Evolutionary conservation across 371 early-diverging fungal genomes (phyloP).

Genomic region (Apophysomyces trapeziformis): DNA sequence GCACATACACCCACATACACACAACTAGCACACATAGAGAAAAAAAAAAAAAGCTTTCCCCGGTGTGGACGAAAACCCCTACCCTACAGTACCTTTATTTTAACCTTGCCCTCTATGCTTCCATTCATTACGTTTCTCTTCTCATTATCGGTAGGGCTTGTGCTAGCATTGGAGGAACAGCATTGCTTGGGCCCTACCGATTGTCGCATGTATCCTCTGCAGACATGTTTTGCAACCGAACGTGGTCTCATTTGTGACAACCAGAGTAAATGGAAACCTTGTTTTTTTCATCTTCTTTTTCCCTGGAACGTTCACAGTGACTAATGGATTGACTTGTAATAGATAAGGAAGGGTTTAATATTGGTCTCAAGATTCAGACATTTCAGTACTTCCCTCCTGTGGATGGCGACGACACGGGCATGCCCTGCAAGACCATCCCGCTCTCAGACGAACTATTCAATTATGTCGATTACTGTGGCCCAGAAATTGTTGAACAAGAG

Average conservation of each 20-base stretch:
- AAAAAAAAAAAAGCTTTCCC: too few species aligned
- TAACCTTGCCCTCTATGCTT: too few species aligned
- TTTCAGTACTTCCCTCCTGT: slow-evolving; percentile 35
- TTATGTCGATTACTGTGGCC: slow-evolving; percentile 50
- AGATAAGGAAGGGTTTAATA: slow-evolving; percentile 43
- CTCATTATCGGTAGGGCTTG: neutral
- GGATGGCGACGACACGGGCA: slow-evolving; percentile 40
- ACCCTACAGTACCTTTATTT: too few species aligned
- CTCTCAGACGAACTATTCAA: slow-evolving; percentile 42
- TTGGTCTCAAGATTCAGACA: slow-evolving; percentile 41
- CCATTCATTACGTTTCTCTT: neutral
- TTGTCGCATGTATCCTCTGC: slow-evolving; percentile 49
- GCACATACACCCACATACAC: too few species aligned
- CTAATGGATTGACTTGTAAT: neutral
- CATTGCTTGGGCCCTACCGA: slow-evolving; percentile 48
- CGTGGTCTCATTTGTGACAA: slow-evolving; percentile 45
- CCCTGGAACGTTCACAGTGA: too few species aligned
- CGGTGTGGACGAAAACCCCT: too few species aligned
- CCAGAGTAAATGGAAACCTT: slow-evolving; percentile 28
- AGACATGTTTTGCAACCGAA: slow-evolving; percentile 49
- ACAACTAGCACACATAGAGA: too few species aligned
- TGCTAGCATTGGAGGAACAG: slow-evolving; percentile 17
- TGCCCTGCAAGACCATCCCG: slow-evolving; percentile 48
- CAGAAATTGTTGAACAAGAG: slow-evolving; percentile 38
- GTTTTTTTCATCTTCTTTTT: too few species aligned